These are phyloP conservation scores for Aquanectria penicillioides DNA, from an alignment of 2,329 filamentous ascomycete genomes.

Conservation along the genomic window DNA sequence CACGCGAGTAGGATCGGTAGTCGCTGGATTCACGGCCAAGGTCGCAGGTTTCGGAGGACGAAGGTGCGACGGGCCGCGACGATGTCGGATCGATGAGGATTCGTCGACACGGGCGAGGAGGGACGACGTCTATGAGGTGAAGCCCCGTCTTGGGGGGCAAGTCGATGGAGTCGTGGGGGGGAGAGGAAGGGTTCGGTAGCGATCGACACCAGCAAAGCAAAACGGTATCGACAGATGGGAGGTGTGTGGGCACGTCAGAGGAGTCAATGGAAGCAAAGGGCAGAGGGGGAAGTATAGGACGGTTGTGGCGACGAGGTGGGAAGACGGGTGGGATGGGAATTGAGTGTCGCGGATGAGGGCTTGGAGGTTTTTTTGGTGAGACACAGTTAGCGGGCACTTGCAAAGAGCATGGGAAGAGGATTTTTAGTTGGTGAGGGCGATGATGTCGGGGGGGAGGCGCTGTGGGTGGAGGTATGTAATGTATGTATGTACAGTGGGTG, in stretches of 20 bases:
- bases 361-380: background rate
- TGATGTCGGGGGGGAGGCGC: conserved; percentile 15
- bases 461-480: conserved; percentile 13
- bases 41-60: conserved; percentile 28
- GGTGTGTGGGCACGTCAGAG: background rate
- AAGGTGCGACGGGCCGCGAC: conserved; percentile 33
- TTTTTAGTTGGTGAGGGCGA: conserved; percentile 18
- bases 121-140: background rate
- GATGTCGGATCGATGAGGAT: background rate
- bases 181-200: too few species aligned
- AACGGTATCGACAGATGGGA: background rate
- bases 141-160: too few species aligned
- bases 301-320: background rate
- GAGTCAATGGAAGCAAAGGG: background rate
- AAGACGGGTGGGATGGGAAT: background rate
- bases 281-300: background rate
- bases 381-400: conserved; percentile 12
- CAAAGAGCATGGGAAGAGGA: conserved; percentile 11
- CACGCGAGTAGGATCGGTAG: conserved; percentile 37
- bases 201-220: too few species aligned
- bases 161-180: conserved; percentile 15
- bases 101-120: conserved; percentile 2
- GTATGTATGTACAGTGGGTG: background rate
- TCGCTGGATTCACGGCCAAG: conserved; percentile 29
- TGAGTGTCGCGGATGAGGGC: background rate